A percentile compares a stretch with the other conserved stretches of the same genome.
Evolutionary conservation across 495 filamentous ascomycete species (phyloP).

Genomic region (Parmelia sp.): DNA sequence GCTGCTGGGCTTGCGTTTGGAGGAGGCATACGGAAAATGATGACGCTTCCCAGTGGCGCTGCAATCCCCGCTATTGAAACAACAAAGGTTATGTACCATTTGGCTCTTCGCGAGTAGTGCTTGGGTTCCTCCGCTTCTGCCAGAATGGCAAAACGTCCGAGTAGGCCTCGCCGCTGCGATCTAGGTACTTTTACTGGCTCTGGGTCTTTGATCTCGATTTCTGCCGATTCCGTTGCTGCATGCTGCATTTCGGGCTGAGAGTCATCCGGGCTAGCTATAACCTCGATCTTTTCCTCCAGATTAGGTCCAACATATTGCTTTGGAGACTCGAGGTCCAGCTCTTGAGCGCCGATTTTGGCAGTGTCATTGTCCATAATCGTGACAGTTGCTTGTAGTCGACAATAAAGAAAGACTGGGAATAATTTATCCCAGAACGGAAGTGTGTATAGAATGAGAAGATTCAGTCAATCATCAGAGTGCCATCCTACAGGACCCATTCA

Average conservation of each 20-base stretch:
- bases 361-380: slow-evolving; percentile 12
- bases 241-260: not conserved
- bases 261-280: not conserved
- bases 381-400: not conserved
- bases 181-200: slow-evolving; percentile 52
- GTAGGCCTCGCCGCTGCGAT: slow-evolving; percentile 63
- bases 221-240: not conserved
- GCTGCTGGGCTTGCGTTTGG: slow-evolving; percentile 5
- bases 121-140: slow-evolving; percentile 74
- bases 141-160: slow-evolving; percentile 66
- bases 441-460: too few species aligned
- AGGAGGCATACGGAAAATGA: slow-evolving; percentile 61
- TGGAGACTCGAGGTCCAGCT: slow-evolving; percentile 15
- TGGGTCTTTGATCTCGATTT: slow-evolving; percentile 8
- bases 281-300: slow-evolving; percentile 16
- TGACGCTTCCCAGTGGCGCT: slow-evolving; percentile 81
- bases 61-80: slow-evolving; percentile 68
- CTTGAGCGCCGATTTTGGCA: slow-evolving; percentile 15
- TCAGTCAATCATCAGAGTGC: too few species aligned
- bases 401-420: too few species aligned
- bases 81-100: slow-evolving; percentile 81
- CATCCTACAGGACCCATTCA: too few species aligned
- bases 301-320: not conserved
- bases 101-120: slow-evolving; percentile 61
- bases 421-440: too few species aligned